Evolutionary conservation across 768 basidiomycete genomes (phyloP).

Genomic region (Boletus tylopilopsis): DNA sequence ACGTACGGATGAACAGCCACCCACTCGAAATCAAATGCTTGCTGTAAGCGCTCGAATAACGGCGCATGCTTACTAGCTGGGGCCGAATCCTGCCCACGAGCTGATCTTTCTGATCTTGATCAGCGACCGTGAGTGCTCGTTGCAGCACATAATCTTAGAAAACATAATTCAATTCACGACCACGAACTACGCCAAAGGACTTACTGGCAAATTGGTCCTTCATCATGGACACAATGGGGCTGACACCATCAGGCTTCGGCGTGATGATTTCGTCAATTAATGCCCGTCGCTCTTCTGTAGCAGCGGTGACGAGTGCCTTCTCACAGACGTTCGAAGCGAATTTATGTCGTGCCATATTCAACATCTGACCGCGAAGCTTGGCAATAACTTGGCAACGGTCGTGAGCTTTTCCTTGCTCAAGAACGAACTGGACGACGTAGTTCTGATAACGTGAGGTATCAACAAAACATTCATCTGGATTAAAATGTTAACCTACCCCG

Average conservation of each 20-base stretch:
- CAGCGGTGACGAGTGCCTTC: conserved; percentile 73
- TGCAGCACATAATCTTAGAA: conserved; percentile 80
- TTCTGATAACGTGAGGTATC: conserved; percentile 48
- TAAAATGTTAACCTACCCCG: conserved; percentile 54
- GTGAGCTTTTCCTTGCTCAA: conserved; percentile 70
- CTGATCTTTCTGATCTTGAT: conserved; percentile 66
- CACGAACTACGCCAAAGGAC: conserved; percentile 29
- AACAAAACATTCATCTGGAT: background rate
- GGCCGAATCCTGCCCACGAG: conserved; percentile 62
- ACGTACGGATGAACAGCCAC: conserved; percentile 25
- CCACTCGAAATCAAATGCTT: conserved; percentile 80
- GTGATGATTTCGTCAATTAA: conserved; percentile 83
- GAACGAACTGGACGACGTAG: conserved; percentile 92
- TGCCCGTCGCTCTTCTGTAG: conserved; percentile 56
- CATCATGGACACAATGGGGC: conserved; percentile 67
- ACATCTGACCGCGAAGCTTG: conserved; percentile 72
- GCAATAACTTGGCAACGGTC: conserved; percentile 67
- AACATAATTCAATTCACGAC: conserved; percentile 1
- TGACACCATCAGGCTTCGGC: conserved; percentile 59
- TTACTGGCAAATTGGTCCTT: conserved; percentile 86
- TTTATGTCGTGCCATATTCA: conserved; percentile 81
- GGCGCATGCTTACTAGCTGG: conserved; percentile 66
- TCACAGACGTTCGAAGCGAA: conserved; percentile 97
- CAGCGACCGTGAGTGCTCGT: conserved; percentile 64
- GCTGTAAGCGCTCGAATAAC: conserved; percentile 67